These are phyloP conservation scores for Hirschioporus abietinus DNA, from an alignment of 768 basidiomycete species.

Conservation along the genomic window DNA sequence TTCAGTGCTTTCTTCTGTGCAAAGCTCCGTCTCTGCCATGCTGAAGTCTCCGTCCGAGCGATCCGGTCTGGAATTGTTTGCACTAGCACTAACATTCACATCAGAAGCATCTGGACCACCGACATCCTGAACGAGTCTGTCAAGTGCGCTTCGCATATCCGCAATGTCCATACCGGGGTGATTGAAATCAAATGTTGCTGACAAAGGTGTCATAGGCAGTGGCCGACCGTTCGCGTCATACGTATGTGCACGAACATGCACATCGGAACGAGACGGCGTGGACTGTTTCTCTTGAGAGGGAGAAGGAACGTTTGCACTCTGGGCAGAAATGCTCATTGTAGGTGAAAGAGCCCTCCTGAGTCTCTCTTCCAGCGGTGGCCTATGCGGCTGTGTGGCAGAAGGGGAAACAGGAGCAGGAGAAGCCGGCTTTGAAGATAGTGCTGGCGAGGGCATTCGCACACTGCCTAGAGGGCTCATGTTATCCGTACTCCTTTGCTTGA, in stretches of 20 bases:
- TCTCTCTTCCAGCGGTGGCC: background rate
- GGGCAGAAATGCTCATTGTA: constrained; percentile 24
- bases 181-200: constrained; percentile 19
- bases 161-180: constrained; percentile 20
- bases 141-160: constrained; percentile 71
- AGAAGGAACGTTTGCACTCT: constrained; percentile 17
- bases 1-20: constrained; percentile 3
- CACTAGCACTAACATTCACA: background rate
- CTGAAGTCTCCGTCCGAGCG: background rate
- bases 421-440: constrained; percentile 4
- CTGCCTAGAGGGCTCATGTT: constrained; percentile 27
- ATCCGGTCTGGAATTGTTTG: background rate
- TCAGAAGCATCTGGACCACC: constrained; percentile 30
- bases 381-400: constrained; percentile 3
- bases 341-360: background rate
- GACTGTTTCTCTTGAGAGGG: constrained; percentile 26
- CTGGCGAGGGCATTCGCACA: constrained; percentile 5
- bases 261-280: constrained; percentile 26
- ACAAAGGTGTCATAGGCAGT: background rate
- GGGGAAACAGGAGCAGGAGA: constrained; percentile 7
- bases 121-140: constrained; percentile 69
- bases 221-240: constrained; percentile 12
- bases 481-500: constrained; percentile 39
- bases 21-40: constrained; percentile 6
- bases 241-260: constrained; percentile 21